Evolutionary conservation across 2,329 filamentous ascomycete genomes (phyloP), one percentile per base, ranked within the genome.

Genomic region (Ophioceras dolichostomum): DNA sequence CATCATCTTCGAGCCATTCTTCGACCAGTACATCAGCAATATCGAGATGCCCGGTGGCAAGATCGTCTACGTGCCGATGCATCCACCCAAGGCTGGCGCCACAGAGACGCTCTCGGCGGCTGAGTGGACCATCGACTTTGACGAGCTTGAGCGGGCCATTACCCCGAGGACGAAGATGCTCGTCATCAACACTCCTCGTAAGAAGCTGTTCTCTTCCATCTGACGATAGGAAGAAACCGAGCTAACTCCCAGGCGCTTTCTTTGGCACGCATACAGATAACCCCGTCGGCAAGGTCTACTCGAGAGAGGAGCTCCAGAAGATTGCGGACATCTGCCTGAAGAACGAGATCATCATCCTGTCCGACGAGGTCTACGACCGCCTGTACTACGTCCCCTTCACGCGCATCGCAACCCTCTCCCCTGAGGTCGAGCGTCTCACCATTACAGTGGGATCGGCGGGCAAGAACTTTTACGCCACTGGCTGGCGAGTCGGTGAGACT

Each of bases 1-100:
- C 46, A 95, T 98, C 47, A 74, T 98, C 39, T 95, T 98, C 56
- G 91, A 98, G 64, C 91, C 91, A 10, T 98, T 95, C 64, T 98
- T 96, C 56, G 91, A 98, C 61, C 91, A 98, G 78, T 94, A 96
- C 58, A 94, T 98, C 47, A 87, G 81, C 67, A 98, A 98, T 61
- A 96, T 98, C 45, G 84, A 95, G 60, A 96, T 98, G 88, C 79
- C 91, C 1, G 91, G 91, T 36, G 91, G 91, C 47, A 93, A 81
- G 55, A 85, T 96, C 45, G 81, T 89, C 48, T 96, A 95, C 55
- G 89, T 96, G 18, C 88, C 91, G n/a, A 68, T 98, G 55, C 83
- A 91, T 43, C 89, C 91, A 20, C 91, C 91, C 9, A 70, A 73
- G 45, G 78, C 86, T 32, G 91, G 91, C 36, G 81, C 77, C 4